Evolutionary conservation across 1,284 basidiomycete genomes (phyloP), one percentile per base, ranked within the genome.

Genomic region (Ganoderma multipileum): DNA sequence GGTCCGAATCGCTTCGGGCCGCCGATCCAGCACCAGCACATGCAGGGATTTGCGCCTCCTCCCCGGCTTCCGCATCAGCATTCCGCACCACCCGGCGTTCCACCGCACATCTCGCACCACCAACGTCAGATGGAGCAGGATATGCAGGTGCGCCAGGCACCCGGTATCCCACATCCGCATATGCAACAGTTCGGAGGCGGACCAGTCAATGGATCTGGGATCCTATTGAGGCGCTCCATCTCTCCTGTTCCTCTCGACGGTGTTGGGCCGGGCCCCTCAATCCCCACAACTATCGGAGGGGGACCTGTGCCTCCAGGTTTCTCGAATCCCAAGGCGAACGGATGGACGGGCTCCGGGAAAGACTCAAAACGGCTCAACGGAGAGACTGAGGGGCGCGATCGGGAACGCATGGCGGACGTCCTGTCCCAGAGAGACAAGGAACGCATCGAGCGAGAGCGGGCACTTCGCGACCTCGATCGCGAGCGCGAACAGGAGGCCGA

Each of bases 391-490:
- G 75, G 72, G 7, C 65, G 75, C 28, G 71, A 80, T 71, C 18
- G 72, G 73, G 72, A 77, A 33, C 74, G 75, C 60, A 74, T 65
- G 68, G 44, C 71, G 42, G 81, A 80, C 39, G 72, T 76, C 4
- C 68, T 78, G 61, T 70, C 72, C 39, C 68, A 69, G 38, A 75
- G 78, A 16, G 80, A 81, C 7, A 75, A 77, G 16, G 80, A 81
- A 9, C 74, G 71, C 30, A 76, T 75, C 30, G 80, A 83, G n/a
- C 70, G 72, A 26, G 74, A 74, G 4, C 30, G 66, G 2, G 52
- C 28, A 20, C 30, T 55, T 28, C 52, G 52, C 16, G 52, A 30
- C 52, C 30, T 55, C 4, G 78, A 79, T 18, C 71, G 74, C 3
- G 78, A 79, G 58, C 71, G 79, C 47, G 74, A 74, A 38, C 65